Conservation (phyloP, 192 early-diverging fungal species). For the Entophlyctis helioformis region DNA sequence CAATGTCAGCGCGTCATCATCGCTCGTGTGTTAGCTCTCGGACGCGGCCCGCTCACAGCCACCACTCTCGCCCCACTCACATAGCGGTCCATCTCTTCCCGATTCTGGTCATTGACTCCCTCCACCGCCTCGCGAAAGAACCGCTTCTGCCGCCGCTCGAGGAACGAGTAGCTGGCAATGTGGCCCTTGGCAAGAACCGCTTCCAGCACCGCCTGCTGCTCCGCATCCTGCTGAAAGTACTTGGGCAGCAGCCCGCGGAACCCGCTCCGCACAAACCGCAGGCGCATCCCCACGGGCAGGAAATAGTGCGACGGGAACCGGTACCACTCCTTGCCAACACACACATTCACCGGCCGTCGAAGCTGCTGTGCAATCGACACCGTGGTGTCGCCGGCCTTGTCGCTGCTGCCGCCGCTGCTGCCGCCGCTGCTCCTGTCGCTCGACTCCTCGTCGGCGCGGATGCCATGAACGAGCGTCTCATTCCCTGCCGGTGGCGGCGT, state of each 20-base stretch:
- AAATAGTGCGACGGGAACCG: slow-evolving; percentile 88
- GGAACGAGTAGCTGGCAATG: background rate
- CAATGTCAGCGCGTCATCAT: no score
- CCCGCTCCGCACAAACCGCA: slow-evolving; percentile 57
- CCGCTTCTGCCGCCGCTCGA: slow-evolving; percentile 1
- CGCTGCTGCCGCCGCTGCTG: no score
- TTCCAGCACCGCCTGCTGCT: slow-evolving; percentile 3
- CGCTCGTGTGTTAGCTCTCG: no score
- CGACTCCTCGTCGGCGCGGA: no score
- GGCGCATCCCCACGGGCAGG: slow-evolving; percentile 55
- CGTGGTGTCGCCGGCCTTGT: no score
- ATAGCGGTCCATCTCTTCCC: slow-evolving; percentile 46
- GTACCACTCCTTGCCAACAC: slow-evolving; percentile 93
- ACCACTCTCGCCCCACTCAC: no score
- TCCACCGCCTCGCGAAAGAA: background rate
- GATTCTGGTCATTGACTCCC: slow-evolving; percentile 59
- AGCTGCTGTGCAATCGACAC: no score
- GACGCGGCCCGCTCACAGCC: no score
- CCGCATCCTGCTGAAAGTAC: slow-evolving; percentile 60
- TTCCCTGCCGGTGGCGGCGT: no score
- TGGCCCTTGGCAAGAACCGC: background rate
- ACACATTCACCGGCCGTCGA: slow-evolving; percentile 38
- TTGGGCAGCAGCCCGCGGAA: slow-evolving; percentile 79
- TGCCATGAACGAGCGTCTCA: no score
- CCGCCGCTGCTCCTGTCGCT: no score